Evolutionary conservation across 805 yeast species (phyloP).

Genomic region (Tetrapisispora pingtungensis): DNA sequence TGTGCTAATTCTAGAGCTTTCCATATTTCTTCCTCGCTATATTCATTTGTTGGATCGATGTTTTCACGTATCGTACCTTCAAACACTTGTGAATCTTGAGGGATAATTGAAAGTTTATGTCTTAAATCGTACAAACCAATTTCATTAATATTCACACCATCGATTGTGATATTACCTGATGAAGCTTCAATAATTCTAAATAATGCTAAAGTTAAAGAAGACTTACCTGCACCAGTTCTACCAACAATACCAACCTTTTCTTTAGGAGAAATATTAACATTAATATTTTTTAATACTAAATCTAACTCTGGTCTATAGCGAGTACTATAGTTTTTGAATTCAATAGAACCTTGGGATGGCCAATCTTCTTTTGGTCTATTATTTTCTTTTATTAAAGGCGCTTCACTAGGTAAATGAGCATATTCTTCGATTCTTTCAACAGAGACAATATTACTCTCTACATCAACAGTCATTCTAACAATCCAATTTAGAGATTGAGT

Average conservation of each 20-base stretch:
- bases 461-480: constrained; percentile 97
- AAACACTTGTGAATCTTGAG: constrained; percentile 89
- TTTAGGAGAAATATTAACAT: constrained; percentile 50
- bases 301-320: constrained; percentile 77
- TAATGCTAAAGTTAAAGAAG: constrained; percentile 72
- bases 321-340: constrained; percentile 66
- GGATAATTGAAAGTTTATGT: constrained; percentile 70
- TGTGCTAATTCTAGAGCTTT: constrained; percentile 68
- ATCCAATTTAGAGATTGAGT: constrained; percentile 95
- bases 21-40: constrained; percentile 77
- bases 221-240: constrained; percentile 94
- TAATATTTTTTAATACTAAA: constrained; percentile 61
- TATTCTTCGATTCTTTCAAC: constrained; percentile 93
- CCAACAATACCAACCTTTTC: constrained; percentile 96
- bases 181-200: constrained; percentile 78
- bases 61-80: constrained; percentile 80
- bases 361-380: constrained; percentile 60
- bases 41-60: constrained; percentile 67
- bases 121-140: constrained; percentile 75
- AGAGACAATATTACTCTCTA: constrained; percentile 92
- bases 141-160: constrained; percentile 51
- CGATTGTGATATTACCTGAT: constrained; percentile 61
- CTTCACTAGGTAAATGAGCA: constrained; percentile 71
- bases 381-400: constrained; percentile 56
- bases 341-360: constrained; percentile 65